Conservation (phyloP, 2,329 filamentous ascomycete genomes). For the Pseudogymnoascus sp. region DNA sequence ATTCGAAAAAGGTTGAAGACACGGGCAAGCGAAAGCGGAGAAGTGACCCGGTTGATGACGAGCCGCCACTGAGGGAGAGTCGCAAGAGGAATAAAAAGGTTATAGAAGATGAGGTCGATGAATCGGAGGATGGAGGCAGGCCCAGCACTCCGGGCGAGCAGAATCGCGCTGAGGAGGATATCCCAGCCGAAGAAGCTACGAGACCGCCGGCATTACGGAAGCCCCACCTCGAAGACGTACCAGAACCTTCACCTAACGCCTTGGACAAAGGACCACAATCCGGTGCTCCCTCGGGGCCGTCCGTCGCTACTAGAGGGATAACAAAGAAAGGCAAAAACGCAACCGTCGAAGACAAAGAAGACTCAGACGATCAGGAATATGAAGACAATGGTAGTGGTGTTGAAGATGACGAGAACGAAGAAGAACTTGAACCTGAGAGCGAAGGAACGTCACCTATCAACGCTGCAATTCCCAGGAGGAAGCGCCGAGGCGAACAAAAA, state of each 20-base stretch:
- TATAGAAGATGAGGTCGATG: not conserved
- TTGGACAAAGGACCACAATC: not conserved
- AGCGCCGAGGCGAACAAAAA: not conserved
- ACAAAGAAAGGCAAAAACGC: slow-evolving; percentile 7
- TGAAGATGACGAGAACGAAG: not conserved
- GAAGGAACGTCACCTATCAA: not conserved
- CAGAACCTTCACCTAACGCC: not conserved
- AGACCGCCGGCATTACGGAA: not conserved
- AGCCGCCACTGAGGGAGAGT: not conserved
- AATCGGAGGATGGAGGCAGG: not conserved
- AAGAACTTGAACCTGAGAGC: not conserved
- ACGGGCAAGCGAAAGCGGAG: not conserved
- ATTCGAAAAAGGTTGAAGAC: not conserved
- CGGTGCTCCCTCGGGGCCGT: not conserved
- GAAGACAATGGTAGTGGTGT: slow-evolving; percentile 9
- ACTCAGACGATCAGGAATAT: not conserved
- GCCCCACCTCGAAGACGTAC: not conserved
- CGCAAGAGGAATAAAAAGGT: not conserved
- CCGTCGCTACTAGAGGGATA: not conserved
- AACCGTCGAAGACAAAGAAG: slow-evolving; percentile 2
- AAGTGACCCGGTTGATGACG: not conserved
- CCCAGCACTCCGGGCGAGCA: not conserved
- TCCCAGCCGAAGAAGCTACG: not conserved
- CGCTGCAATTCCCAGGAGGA: not conserved
- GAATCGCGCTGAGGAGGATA: not conserved